phyloP scores from a whole-genome alignment of 2,329 filamentous ascomycete genomes.

The Trichoderma sp. region DNA sequence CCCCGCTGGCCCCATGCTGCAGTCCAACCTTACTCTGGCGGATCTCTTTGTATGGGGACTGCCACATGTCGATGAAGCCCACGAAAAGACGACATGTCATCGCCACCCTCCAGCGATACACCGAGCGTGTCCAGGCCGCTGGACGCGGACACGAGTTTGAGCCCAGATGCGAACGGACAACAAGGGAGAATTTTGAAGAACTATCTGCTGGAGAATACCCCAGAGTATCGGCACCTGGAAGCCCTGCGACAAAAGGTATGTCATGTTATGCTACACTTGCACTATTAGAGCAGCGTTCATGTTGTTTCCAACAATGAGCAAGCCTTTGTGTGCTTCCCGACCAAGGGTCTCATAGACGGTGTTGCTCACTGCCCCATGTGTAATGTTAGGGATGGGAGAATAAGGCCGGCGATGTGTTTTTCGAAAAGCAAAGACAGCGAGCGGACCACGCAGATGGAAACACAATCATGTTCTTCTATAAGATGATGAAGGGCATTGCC shows the following conservation, averaged over 20 bases:
- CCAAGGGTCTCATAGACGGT: background rate
- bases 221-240: background rate
- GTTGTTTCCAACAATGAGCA: background rate
- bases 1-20: background rate
- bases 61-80: slow-evolving; percentile 1
- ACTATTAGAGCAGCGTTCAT: too few species aligned
- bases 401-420: slow-evolving; percentile 40
- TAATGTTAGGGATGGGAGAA: slow-evolving; percentile 45
- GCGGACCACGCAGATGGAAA: slow-evolving; percentile 25
- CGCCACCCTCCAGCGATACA: background rate
- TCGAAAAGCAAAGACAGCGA: slow-evolving; percentile 34
- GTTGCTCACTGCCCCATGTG: background rate
- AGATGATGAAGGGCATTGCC: slow-evolving; percentile 24
- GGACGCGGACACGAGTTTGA: slow-evolving; percentile 2
- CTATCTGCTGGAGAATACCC: slow-evolving; percentile 1
- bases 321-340: background rate
- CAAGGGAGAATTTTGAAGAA: background rate
- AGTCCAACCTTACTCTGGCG: background rate
- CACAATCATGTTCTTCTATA: background rate
- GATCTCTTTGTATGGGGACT: background rate
- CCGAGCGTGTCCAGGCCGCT: background rate
- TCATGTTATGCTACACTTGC: background rate
- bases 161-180: slow-evolving; percentile 1
- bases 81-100: slow-evolving; percentile 14
- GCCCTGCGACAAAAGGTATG: slow-evolving; percentile 5